Evolutionary conservation across 2,329 filamentous ascomycete genomes (phyloP), one percentile per base, ranked within the genome.

Genomic region (Xylariaceae sp.): DNA sequence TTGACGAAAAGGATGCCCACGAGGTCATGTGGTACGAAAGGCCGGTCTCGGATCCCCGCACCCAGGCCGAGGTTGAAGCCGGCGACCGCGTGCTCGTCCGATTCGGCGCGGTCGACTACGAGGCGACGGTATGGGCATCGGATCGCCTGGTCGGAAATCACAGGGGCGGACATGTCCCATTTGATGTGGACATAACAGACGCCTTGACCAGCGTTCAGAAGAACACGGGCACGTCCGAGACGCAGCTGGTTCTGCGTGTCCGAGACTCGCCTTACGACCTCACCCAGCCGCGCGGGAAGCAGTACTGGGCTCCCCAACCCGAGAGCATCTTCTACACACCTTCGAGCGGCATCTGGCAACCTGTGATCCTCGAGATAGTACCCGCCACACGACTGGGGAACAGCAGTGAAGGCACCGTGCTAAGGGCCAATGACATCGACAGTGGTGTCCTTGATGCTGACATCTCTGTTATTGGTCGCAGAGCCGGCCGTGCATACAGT

Each of bases 21-120:
- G 78, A 83, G 56, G 74, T 83, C 3, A 55, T 84, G 7, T 84
- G 80, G 80, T 84, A 84, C 50, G 74, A 82, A 58, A 68, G 73
- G 5, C 47, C 36, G 13, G 63, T 81, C 36, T 48, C 50, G 1
- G 76, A 81, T 47, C 60, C 73, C 34, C 70, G 76, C 27, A 62
- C 56, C 1, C 44, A 59, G 3, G 53, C 61, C 5, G 65, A 76
- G 45, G 64, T 62, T 31, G 47, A 57, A 0, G 52, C 56, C 2
- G 58, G 67, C 13, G 51, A 73, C 33, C 63, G 64, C 1, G 57
- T 78, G 0, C 45, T 80, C 2, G 55, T 76, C 9, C 64, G 75
- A 9, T 81, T 80, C 38, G 76, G 76, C 11, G 77, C 77, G 2
- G 76, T 81, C 8, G 77, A 81, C 48, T 81, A 81, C 44, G 67